Percentiles rank a stretch among this genome's conserved stretches.
These are phyloP conservation scores for Agroathelia rolfsii DNA, from an alignment of 1,284 basidiomycete genomes.

Conservation along the genomic window DNA sequence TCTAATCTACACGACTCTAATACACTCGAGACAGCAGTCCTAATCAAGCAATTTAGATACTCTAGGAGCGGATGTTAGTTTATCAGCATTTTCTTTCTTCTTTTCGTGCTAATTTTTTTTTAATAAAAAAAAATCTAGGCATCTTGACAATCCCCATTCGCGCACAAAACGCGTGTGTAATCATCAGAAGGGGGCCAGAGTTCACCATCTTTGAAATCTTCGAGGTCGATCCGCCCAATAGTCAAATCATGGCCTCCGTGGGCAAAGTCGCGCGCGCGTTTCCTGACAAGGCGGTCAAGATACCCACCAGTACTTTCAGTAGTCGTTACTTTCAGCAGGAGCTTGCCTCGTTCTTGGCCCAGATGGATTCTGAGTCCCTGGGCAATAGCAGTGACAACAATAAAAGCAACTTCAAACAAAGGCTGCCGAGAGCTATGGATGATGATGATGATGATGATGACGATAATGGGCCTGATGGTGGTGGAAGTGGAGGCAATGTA, in stretches of 20 bases:
- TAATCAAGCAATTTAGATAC: slow-evolving; percentile 9
- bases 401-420: too few species aligned
- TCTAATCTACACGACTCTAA: not conserved
- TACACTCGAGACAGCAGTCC: not conserved
- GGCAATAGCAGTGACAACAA: slow-evolving; percentile 11
- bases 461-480: slow-evolving; percentile 9
- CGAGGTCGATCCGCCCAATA: slow-evolving; percentile 26
- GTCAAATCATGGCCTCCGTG: slow-evolving; percentile 22
- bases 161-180: slow-evolving; percentile 33
- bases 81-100: slow-evolving; percentile 7
- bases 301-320: too few species aligned
- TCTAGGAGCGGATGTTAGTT: slow-evolving; percentile 15
- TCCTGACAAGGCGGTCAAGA: slow-evolving; percentile 19
- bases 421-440: too few species aligned
- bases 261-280: slow-evolving; percentile 29
- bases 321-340: slow-evolving; percentile 22
- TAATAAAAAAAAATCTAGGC: slow-evolving; percentile 14
- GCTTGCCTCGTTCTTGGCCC: slow-evolving; percentile 22
- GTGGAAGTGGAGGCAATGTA: too few species aligned
- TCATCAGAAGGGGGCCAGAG: slow-evolving; percentile 21
- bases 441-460: slow-evolving; percentile 13
- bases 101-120: slow-evolving; percentile 6
- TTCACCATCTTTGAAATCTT: slow-evolving; percentile 29
- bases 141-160: slow-evolving; percentile 25
- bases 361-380: slow-evolving; percentile 20